Conservation (phyloP, 805 yeast species). For the Komagataella pseudopastoris region DNA sequence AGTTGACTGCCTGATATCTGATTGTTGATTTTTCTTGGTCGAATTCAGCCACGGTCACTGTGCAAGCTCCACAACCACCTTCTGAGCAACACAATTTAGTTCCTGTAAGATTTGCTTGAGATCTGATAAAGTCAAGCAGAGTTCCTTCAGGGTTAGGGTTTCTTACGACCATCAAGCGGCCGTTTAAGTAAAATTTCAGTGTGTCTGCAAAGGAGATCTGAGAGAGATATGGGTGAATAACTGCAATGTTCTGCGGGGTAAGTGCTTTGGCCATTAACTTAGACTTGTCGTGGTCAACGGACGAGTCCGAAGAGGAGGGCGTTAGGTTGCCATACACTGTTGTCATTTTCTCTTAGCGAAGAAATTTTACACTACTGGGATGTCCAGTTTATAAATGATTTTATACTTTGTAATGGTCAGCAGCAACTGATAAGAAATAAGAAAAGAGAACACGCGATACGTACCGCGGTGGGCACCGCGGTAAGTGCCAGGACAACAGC, state of each 20-base stretch:
- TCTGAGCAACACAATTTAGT: constrained; percentile 36
- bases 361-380: background rate
- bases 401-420: background rate
- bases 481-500: too few relatives aligned
- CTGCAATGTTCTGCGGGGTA: constrained; percentile 7
- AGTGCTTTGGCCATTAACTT: background rate
- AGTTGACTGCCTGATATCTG: constrained; percentile 25
- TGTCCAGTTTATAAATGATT: background rate
- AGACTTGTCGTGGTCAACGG: background rate
- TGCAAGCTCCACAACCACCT: constrained; percentile 39
- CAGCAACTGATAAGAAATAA: background rate
- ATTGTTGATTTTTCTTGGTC: constrained; percentile 14
- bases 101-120: constrained; percentile 23
- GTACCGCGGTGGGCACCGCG: background rate
- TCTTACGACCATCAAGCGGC: constrained; percentile 18
- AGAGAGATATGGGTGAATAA: constrained; percentile 9
- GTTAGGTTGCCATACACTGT: background rate
- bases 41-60: constrained; percentile 25
- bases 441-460: background rate
- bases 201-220: constrained; percentile 14
- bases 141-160: constrained; percentile 30
- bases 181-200: constrained; percentile 24
- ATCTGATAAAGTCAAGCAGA: constrained; percentile 27
- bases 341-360: background rate
- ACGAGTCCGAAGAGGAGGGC: background rate